Conservation (phyloP, 352 stramenopile genomes). For the Pythium phragmiticola region DNA sequence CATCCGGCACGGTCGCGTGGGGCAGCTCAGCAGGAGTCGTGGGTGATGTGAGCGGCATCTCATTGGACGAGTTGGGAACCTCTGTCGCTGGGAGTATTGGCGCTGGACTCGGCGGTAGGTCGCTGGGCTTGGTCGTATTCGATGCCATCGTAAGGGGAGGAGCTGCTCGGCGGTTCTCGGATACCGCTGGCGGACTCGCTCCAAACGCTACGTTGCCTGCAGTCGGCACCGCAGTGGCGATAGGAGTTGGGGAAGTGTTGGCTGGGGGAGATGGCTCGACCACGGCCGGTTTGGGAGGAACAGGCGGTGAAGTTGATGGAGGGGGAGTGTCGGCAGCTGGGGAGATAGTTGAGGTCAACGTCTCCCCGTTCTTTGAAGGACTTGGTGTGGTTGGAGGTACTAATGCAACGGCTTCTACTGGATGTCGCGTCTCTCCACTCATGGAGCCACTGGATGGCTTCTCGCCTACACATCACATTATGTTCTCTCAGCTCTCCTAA, state of each 20-base stretch:
- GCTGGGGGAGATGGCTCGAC: background rate
- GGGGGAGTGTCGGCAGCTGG: background rate
- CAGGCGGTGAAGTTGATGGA: background rate
- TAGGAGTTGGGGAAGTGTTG: background rate
- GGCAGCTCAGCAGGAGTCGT: background rate
- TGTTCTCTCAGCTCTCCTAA: background rate
- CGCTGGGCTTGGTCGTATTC: background rate
- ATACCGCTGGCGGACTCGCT: background rate
- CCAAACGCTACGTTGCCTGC: background rate
- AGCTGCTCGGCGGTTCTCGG: background rate
- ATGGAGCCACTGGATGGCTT: background rate
- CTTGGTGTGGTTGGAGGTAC: background rate
- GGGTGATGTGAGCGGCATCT: background rate
- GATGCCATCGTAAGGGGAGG: background rate
- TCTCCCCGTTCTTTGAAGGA: background rate
- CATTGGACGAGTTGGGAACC: background rate
- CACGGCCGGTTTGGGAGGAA: background rate
- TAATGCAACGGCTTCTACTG: background rate
- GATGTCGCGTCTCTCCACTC: background rate
- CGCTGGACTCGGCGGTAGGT: background rate
- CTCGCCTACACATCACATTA: background rate
- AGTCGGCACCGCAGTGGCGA: background rate
- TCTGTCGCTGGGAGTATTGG: background rate
- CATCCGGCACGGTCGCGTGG: conserved; percentile 2
- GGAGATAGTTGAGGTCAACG: background rate